A percentile compares a stretch with the other conserved stretches of the same genome.
Conservation (phyloP, 306 rosid genomes). For the Lupinus albus region DNA sequence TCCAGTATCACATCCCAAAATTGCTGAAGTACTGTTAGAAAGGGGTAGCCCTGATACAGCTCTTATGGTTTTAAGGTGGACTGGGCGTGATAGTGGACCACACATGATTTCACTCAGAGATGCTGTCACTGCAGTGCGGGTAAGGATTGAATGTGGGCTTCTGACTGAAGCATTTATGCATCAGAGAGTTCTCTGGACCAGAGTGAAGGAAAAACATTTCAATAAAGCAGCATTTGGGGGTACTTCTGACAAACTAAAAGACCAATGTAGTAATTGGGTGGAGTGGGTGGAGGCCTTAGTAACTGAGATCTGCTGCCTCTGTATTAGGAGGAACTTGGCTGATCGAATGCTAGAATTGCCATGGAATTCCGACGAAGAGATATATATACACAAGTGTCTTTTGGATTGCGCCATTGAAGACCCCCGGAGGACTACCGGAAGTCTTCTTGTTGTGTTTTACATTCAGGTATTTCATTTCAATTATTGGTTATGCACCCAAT, state of each 20-base stretch:
- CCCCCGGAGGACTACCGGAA: slow-evolving; percentile 73
- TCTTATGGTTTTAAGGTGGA: slow-evolving; percentile 88
- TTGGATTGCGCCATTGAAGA: slow-evolving; percentile 74
- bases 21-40: slow-evolving; percentile 90
- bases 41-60: slow-evolving; percentile 88
- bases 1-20: slow-evolving; percentile 84
- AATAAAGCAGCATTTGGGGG: slow-evolving; percentile 52
- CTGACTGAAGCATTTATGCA: slow-evolving; percentile 92
- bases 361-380: slow-evolving; percentile 94
- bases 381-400: slow-evolving; percentile 76
- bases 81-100: slow-evolving; percentile 79
- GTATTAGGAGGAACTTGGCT: slow-evolving; percentile 86
- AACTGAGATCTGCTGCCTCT: slow-evolving; percentile 88
- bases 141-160: slow-evolving; percentile 94
- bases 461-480: slow-evolving; percentile 68
- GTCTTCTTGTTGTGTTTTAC: slow-evolving; percentile 87
- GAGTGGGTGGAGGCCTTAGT: slow-evolving; percentile 89
- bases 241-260: slow-evolving; percentile 47
- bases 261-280: slow-evolving; percentile 54
- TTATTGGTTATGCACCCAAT: slow-evolving; percentile 19
- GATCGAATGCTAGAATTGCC: slow-evolving; percentile 93
- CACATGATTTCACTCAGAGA: slow-evolving; percentile 70
- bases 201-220: slow-evolving; percentile 64
- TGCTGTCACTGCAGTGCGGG: slow-evolving; percentile 95
- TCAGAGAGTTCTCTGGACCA: slow-evolving; percentile 75